Conservation (phyloP, 371 early-diverging fungal species). For the Umbelopsis sp. region DNA sequence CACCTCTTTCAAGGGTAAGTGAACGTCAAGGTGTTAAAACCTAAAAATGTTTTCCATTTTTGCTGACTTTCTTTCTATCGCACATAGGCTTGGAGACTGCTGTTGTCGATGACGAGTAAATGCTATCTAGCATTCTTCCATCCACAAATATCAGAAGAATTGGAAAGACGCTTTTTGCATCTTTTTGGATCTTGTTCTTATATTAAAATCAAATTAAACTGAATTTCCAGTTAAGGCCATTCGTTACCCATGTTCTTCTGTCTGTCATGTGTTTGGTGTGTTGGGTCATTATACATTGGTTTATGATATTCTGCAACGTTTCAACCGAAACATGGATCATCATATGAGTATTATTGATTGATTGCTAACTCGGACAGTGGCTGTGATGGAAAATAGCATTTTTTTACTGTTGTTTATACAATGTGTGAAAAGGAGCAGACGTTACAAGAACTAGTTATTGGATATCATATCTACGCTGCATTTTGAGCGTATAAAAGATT, state of each 20-base stretch:
- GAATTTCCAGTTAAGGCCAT: not conserved
- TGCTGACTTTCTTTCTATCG: no score
- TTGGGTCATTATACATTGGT: not conserved
- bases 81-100: constrained; percentile 2
- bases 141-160: constrained; percentile 11
- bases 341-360: no score
- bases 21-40: not conserved
- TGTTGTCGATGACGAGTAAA: constrained; percentile 19
- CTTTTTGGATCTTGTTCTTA: constrained; percentile 17
- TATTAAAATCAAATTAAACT: constrained; percentile 11
- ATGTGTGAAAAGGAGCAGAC: not conserved
- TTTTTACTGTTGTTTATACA: constrained; percentile 5
- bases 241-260: not conserved
- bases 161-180: constrained; percentile 12
- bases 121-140: constrained; percentile 12
- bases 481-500: not conserved
- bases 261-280: not conserved
- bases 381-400: not conserved
- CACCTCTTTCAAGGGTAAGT: constrained; percentile 81
- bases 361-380: no score
- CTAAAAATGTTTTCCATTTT: no score
- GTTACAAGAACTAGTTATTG: not conserved
- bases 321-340: no score
- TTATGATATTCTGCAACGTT: no score
- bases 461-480: not conserved